Evolutionary conservation across 441 rosid species (phyloP), one percentile per base, ranked within the genome.

Genomic region (Flueggea neowawraea): DNA sequence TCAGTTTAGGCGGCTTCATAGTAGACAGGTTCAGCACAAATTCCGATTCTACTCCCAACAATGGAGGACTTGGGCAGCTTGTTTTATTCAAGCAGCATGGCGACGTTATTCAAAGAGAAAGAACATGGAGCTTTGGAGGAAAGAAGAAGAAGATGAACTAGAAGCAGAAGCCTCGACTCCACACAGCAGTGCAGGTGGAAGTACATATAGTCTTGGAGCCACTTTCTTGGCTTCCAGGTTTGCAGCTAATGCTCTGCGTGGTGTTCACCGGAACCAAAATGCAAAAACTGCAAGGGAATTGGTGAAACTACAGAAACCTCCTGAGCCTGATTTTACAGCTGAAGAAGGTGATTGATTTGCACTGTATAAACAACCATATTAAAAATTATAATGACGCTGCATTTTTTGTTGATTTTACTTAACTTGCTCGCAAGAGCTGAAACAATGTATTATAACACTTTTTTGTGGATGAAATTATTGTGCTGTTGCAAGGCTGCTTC

Each of bases 21-120:
- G 98, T 66, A 84, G 95, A 69, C 98, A 94, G 69, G 97, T 94
- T 67, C 97, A 90, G 41, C 98, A 89, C 75, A 93, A 96, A 2
- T 93, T 93, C 85, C 28, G 28, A 22, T 22, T 22, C 2, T 22
- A 22, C 28, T 22, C 28, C 28, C 28, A 22, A 22, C 28, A 22
- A 22, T 22, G 28, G 28, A 22, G 28, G 28, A 22, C 28, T 22
- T 22, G 28, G 28, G 28, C 28, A n/a, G n/a, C n/a, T n/a, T n/a
- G n/a, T n/a, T n/a, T n/a, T 22, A 22, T 22, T 22, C 28, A 22
- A 22, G 28, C 28, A 22, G 28, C 28, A 0, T 22, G 28, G 28
- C 28, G 28, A 22, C 28, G 28, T 22, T 22, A 22, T 22, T 22
- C 28, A 22, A 1, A 22, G 28, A 22, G 28, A 22, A 2, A 22